Evolutionary conservation across 2,329 filamentous ascomycete species (phyloP).

Genomic region (Pseudogymnoascus sp.): DNA sequence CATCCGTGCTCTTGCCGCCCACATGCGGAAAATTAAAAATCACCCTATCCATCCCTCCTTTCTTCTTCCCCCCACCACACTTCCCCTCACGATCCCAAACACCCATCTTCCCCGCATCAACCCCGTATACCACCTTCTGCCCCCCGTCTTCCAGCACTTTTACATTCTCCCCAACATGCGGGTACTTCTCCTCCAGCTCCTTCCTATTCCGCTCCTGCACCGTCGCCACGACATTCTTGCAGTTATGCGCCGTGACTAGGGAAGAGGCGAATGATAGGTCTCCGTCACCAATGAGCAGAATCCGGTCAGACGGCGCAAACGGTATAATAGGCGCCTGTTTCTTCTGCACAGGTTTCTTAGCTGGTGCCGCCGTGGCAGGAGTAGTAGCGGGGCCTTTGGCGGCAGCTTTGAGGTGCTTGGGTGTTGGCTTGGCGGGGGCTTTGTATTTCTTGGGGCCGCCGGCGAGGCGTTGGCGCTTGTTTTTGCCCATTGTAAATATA

Average conservation of each 20-base stretch:
- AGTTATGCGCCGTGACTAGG: slow-evolving; percentile 58
- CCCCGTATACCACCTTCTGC: slow-evolving; percentile 40
- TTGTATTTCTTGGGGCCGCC: slow-evolving; percentile 14
- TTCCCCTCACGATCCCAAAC: slow-evolving; percentile 29
- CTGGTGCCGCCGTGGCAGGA: slow-evolving; percentile 10
- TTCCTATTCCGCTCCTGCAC: slow-evolving; percentile 52
- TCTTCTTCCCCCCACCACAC: slow-evolving; percentile 30
- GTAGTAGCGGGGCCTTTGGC: not conserved
- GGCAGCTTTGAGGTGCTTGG: slow-evolving; percentile 12
- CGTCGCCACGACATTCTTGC: slow-evolving; percentile 60
- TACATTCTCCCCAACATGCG: slow-evolving; percentile 56
- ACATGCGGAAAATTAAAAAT: slow-evolving; percentile 98
- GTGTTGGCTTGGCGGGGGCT: slow-evolving; percentile 13
- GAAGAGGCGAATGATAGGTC: slow-evolving; percentile 72
- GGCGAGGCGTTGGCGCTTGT: slow-evolving; percentile 20
- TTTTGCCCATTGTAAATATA: slow-evolving; percentile 22
- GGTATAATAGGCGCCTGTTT: slow-evolving; percentile 48
- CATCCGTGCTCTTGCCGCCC: slow-evolving; percentile 83
- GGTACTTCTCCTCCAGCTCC: slow-evolving; percentile 65
- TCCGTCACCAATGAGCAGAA: slow-evolving; percentile 71
- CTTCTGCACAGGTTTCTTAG: slow-evolving; percentile 10
- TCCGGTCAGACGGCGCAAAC: slow-evolving; percentile 57
- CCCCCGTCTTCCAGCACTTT: slow-evolving; percentile 40
- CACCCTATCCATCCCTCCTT: slow-evolving; percentile 61
- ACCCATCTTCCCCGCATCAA: slow-evolving; percentile 61